Evolutionary conservation across 148 eudicot genomes (phyloP), one percentile per base, ranked within the genome.

Genomic region (Camellia japonica): DNA sequence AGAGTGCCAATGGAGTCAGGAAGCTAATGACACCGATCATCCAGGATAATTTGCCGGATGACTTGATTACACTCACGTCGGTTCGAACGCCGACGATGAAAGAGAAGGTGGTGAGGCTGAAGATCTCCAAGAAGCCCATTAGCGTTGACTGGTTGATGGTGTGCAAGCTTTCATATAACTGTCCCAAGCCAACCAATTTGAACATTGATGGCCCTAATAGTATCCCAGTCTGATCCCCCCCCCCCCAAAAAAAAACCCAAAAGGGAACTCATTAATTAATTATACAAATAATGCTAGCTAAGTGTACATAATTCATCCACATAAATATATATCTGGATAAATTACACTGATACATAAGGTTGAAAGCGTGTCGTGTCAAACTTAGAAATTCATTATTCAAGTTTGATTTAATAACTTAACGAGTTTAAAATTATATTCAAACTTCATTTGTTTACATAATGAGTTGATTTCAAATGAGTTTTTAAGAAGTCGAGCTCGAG

Each of bases 161-260:
- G 8, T 12, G 14, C 71, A 41, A 41, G 47, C 71, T 67, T 14
- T 0, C 16, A 42, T 38, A 11, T 10, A 11, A 67, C n/a, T 67
- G 49, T 67, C 1, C 71, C 15, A 38, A 38, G 16, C 71, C 71
- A 67, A 67, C 13, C 71, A 67, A 14, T 5, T 67, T 2, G 14
- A 41, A 13, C 71, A 67, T 67, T 42, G 71, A 67, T 1, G 71
- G 71, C 46, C 71, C 71, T 67, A 67, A 42, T 18, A 67, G 38
- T 41, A 67, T 67, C 46, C 71, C 71, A 41, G 71, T 44, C 71
- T 67, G 71, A 67, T 14, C 14, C 38, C 1, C 38, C 38, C 38
- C 1, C 38, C 38, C 0, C n/a, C n/a, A n/a, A 4, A 67, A 67
- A 41, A 18, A 67, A 67, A 41, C 1, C 18, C n/a, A 42, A 67